phyloP scores from a whole-genome alignment of 306 rosid genomes.

The Trichosanthes truncata region DNA sequence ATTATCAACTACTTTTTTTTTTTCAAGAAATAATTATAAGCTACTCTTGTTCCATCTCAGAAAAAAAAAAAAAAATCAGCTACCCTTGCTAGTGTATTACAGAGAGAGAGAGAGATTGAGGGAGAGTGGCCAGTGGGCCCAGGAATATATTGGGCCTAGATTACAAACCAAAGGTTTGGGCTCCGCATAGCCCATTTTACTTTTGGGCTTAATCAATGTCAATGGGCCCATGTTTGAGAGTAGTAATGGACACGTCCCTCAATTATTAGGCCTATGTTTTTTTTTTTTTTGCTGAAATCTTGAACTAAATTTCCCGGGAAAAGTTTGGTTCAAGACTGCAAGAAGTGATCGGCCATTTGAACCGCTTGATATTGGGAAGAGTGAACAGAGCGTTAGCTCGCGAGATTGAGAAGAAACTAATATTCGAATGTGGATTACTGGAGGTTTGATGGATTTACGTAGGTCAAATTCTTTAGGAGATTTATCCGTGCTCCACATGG shows the following conservation, averaged over 20 bases:
- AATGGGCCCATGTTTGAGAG: neutral
- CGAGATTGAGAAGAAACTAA: neutral
- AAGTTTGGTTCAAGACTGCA: neutral
- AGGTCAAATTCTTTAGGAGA: neutral
- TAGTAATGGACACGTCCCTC: neutral
- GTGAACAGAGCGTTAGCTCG: neutral
- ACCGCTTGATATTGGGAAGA: neutral
- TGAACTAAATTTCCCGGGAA: conserved; percentile 8
- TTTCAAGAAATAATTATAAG: too few species aligned
- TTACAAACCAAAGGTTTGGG: neutral
- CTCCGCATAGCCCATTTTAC: neutral
- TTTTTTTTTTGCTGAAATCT: neutral
- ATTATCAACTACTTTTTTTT: too few species aligned
- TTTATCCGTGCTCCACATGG: neutral
- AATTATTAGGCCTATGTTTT: neutral
- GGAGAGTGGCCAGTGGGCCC: neutral
- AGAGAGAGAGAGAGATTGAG: too few species aligned
- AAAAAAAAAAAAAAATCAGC: too few species aligned
- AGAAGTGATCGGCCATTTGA: neutral
- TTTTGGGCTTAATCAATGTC: neutral
- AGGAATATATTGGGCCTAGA: neutral
- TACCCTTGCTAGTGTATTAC: too few species aligned
- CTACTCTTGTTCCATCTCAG: too few species aligned
- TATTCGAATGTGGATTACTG: neutral
- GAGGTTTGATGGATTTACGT: neutral